Conservation (phyloP, 345 rosid species). For the Gossypium ekmanianum region DNA sequence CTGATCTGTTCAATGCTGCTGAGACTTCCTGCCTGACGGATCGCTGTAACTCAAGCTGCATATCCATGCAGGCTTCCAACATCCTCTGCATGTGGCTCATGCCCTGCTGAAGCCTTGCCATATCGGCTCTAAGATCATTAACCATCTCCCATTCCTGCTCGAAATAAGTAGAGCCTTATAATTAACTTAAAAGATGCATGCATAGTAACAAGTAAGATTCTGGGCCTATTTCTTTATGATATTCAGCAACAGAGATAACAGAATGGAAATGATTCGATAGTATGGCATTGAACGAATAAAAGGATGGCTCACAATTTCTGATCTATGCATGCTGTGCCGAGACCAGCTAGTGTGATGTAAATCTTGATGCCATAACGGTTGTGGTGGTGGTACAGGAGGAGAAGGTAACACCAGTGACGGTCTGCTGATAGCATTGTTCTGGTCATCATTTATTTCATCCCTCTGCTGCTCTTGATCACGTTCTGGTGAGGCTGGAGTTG, state of each 20-base stretch:
- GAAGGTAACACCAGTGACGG: slow-evolving; percentile 63
- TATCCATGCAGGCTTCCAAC: slow-evolving; percentile 98
- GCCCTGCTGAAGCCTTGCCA: slow-evolving; percentile 93
- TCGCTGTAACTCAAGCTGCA: slow-evolving; percentile 97
- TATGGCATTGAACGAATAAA: slow-evolving; percentile 1
- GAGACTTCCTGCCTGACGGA: slow-evolving; percentile 98
- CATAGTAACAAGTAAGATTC: not conserved
- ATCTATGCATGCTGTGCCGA: slow-evolving; percentile 81
- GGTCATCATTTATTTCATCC: slow-evolving; percentile 57
- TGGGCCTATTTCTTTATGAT: not conserved
- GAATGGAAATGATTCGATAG: not conserved
- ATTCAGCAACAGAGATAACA: slow-evolving; percentile 1
- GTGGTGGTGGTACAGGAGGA: slow-evolving; percentile 90
- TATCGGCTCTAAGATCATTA: slow-evolving; percentile 87
- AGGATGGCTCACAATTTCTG: slow-evolving; percentile 71
- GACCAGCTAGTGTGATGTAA: slow-evolving; percentile 79
- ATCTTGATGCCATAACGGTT: slow-evolving; percentile 92
- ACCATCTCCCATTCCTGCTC: slow-evolving; percentile 93
- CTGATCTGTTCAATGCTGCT: slow-evolving; percentile 83
- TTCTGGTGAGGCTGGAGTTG: slow-evolving; percentile 58
- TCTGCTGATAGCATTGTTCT: slow-evolving; percentile 42
- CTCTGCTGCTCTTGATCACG: slow-evolving; percentile 60
- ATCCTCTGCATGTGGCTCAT: slow-evolving; percentile 99
- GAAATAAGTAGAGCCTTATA: slow-evolving; percentile 20
- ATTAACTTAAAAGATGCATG: not conserved